These are phyloP conservation scores for Bruguiera gymnorhiza DNA, from an alignment of 345 rosid genomes.

Conservation along the genomic window DNA sequence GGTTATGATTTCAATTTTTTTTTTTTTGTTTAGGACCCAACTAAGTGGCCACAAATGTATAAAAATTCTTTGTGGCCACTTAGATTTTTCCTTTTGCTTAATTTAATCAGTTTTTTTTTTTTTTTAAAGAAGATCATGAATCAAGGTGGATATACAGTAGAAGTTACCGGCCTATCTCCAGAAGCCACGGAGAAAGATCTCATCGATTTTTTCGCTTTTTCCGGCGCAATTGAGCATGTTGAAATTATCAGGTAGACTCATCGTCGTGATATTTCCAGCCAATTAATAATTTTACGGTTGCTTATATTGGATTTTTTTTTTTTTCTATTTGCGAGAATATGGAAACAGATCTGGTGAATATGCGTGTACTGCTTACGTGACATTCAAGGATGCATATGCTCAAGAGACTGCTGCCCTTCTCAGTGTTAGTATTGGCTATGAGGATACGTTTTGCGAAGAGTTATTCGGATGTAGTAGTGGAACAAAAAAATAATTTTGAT, in stretches of 20 bases:
- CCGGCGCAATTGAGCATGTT: conserved; percentile 53
- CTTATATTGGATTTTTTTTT: neutral
- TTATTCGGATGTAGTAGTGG: too few relatives aligned
- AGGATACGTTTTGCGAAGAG: too few relatives aligned
- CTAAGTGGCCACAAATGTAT: too few relatives aligned
- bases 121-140: conserved; percentile 35
- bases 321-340: neutral
- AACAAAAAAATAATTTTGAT: too few relatives aligned
- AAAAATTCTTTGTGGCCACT: too few relatives aligned
- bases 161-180: conserved; percentile 71
- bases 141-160: conserved; percentile 46
- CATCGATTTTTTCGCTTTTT: conserved; percentile 67
- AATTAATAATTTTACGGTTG: neutral
- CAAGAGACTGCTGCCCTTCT: conserved; percentile 81
- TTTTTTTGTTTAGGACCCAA: too few relatives aligned
- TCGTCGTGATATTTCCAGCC: too few relatives aligned
- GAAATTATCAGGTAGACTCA: conserved; percentile 54
- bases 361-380: conserved; percentile 65
- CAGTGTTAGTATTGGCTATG: conserved; percentile 43
- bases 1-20: too few relatives aligned
- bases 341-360: conserved; percentile 43
- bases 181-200: conserved; percentile 60
- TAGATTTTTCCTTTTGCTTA: too few relatives aligned
- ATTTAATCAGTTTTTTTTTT: too few relatives aligned
- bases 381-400: conserved; percentile 72